Evolutionary conservation across 1,284 basidiomycete species (phyloP).

Genomic region (Singerocomus rubriflavus): DNA sequence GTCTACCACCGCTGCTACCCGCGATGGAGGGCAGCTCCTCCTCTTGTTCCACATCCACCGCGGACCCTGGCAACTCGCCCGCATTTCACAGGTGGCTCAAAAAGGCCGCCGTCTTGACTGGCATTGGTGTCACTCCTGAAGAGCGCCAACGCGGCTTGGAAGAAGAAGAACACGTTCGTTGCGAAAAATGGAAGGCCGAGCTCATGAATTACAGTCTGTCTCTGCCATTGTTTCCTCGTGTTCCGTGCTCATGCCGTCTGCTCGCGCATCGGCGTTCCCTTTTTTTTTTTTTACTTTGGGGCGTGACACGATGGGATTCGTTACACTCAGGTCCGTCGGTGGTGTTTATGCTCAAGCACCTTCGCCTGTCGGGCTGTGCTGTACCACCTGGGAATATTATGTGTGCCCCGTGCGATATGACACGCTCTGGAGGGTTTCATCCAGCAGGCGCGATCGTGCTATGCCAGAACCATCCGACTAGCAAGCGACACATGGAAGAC

Average conservation of each 20-base stretch:
- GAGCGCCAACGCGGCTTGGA: constrained; percentile 38
- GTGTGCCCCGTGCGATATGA: constrained; percentile 77
- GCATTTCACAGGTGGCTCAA: constrained; percentile 43
- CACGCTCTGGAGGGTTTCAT: constrained; percentile 79
- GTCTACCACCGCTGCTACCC: neutral
- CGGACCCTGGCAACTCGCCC: constrained; percentile 22
- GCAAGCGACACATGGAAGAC: constrained; percentile 87
- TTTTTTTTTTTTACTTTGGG: no score
- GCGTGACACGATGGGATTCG: constrained; percentile 1
- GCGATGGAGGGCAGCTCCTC: constrained; percentile 19
- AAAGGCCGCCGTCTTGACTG: constrained; percentile 42
- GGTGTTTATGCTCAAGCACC: constrained; percentile 86
- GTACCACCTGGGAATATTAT: constrained; percentile 70
- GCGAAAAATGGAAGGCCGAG: constrained; percentile 52
- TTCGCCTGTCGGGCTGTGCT: constrained; percentile 67
- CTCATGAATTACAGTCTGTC: constrained; percentile 48
- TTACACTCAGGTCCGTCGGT: constrained; percentile 68
- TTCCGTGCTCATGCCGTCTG: constrained; percentile 5
- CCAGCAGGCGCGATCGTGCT: constrained; percentile 76
- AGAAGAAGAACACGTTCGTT: constrained; percentile 37
- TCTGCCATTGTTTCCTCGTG: constrained; percentile 14
- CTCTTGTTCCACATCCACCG: constrained; percentile 22
- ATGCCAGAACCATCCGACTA: constrained; percentile 81
- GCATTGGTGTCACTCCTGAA: constrained; percentile 39
- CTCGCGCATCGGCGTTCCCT: constrained; percentile 10